Percentiles rank a stretch among this genome's conserved stretches.
Evolutionary conservation across 2,329 filamentous ascomycete species (phyloP).

Genomic region (Aspergillus aculeatus): DNA sequence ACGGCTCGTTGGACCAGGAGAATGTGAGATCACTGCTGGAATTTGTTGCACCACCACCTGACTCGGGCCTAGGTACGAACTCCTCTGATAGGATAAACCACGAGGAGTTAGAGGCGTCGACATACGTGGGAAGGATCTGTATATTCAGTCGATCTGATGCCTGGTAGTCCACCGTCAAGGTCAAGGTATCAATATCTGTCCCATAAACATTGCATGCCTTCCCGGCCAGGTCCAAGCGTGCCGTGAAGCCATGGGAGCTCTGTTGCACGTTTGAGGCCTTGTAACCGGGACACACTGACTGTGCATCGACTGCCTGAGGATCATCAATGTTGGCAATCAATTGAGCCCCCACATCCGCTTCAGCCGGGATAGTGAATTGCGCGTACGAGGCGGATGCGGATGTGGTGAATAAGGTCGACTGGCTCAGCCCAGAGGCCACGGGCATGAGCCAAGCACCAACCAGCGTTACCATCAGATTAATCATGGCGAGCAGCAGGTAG

Average conservation of each 20-base stretch:
- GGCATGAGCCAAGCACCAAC: constrained; percentile 27
- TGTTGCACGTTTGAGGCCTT: constrained; percentile 52
- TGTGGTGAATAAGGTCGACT: constrained; percentile 13
- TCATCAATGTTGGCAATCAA: constrained; percentile 65
- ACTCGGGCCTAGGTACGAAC: constrained; percentile 58
- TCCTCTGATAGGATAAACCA: constrained; percentile 67
- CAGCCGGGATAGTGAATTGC: constrained; percentile 51
- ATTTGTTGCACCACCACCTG: constrained; percentile 42
- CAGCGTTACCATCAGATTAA: constrained; percentile 22
- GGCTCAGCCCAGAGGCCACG: constrained; percentile 24
- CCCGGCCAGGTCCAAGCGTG: constrained; percentile 54
- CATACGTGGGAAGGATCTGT: constrained; percentile 65
- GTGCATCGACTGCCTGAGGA: constrained; percentile 61
- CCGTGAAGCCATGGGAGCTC: constrained; percentile 50
- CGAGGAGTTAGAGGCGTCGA: constrained; percentile 61
- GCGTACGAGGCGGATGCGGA: constrained; percentile 20
- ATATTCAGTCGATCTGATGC: constrained; percentile 65
- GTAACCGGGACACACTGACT: constrained; percentile 63
- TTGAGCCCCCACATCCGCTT: constrained; percentile 46
- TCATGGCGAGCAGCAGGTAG: constrained; percentile 21
- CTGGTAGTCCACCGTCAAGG: constrained; percentile 68
- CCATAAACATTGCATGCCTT: constrained; percentile 71
- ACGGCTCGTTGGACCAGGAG: constrained; percentile 57
- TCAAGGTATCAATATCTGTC: constrained; percentile 66
- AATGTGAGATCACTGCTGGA: constrained; percentile 50